phyloP scores from a whole-genome alignment of 495 filamentous ascomycete species.

The Podospora pseudoanserina region DNA sequence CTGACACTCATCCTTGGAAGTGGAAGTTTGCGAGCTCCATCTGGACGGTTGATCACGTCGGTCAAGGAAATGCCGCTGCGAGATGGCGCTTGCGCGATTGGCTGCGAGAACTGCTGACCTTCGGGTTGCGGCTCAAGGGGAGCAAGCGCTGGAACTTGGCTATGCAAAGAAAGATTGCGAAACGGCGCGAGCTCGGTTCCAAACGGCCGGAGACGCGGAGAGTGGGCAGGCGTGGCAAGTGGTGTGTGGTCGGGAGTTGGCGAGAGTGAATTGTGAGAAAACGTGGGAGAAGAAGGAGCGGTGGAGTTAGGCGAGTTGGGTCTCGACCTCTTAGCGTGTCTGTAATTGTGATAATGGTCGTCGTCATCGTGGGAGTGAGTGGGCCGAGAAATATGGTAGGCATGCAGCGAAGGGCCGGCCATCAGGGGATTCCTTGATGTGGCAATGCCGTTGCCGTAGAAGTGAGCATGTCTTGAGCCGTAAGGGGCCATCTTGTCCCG shows the following conservation, averaged over 20 bases:
- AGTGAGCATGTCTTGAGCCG: conserved; percentile 41
- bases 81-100: conserved; percentile 35
- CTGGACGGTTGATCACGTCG: conserved; percentile 86
- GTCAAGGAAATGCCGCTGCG: conserved; percentile 72
- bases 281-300: conserved; percentile 94
- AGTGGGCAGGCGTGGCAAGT: conserved; percentile 91
- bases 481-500: conserved; percentile 62
- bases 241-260: conserved; percentile 97
- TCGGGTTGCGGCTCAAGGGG: conserved; percentile 83
- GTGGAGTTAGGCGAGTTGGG: conserved; percentile 93
- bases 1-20: conserved; percentile 87
- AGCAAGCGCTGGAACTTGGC: conserved; percentile 78
- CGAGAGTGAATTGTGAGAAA: conserved; percentile 92
- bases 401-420: conserved; percentile 62
- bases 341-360: conserved; percentile 59
- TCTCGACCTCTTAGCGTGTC: conserved; percentile 78
- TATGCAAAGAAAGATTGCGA: conserved; percentile 70
- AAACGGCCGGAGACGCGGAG: conserved; percentile 80
- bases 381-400: conserved; percentile 91
- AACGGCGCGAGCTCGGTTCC: conserved; percentile 74
- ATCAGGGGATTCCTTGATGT: conserved; percentile 54
- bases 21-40: conserved; percentile 90
- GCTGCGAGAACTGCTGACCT: conserved; percentile 39
- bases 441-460: conserved; percentile 55
- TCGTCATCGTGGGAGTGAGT: conserved; percentile 85